Conservation (phyloP, 2,329 filamentous ascomycete genomes). For the Drechslera avenae region DNA sequence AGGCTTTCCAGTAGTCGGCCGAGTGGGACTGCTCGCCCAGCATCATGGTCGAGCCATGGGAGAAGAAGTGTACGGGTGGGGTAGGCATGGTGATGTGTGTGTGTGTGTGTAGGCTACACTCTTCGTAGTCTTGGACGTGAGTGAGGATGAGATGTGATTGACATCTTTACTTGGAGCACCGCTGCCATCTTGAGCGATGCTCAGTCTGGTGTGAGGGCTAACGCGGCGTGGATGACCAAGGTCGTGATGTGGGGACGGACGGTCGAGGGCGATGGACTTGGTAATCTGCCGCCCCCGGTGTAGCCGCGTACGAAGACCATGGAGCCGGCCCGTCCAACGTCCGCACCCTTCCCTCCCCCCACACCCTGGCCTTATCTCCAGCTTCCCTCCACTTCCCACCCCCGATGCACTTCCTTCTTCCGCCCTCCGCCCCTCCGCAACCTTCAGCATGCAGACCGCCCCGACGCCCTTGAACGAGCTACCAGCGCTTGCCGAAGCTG, state of each 20-base stretch:
- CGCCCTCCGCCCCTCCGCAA: no score
- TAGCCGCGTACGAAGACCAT: no score
- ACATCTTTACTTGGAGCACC: neutral
- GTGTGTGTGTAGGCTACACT: neutral
- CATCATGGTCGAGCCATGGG: conserved; percentile 76
- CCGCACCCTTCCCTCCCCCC: conserved; percentile 16
- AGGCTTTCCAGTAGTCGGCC: conserved; percentile 69
- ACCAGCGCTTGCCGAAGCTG: conserved; percentile 22
- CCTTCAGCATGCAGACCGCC: conserved; percentile 26
- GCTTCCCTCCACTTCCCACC: conserved; percentile 31
- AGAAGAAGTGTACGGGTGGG: conserved; percentile 69
- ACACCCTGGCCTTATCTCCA: conserved; percentile 22
- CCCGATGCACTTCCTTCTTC: conserved; percentile 21
- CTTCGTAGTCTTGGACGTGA: no score
- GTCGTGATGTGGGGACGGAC: conserved; percentile 23
- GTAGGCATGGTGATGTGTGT: conserved; percentile 24
- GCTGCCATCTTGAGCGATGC: neutral
- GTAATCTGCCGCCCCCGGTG: neutral
- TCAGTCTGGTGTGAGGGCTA: neutral
- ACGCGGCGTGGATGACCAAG: neutral
- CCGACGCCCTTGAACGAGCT: conserved; percentile 10
- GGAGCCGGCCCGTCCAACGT: conserved; percentile 1
- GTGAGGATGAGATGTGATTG: neutral
- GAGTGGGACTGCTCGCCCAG: conserved; percentile 67
- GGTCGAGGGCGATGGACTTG: neutral